Evolutionary conservation across 176 grass and related monocot species (phyloP).

Genomic region (bread wheat (Triticum aestivum)): IWGSC_CS_RefSeq_v2.1 NC_057800.1:577495581-577496080

Average conservation of each 20-base stretch:
- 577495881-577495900: slow-evolving; percentile 89
- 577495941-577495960: slow-evolving; percentile 6
- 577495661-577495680: slow-evolving; percentile 89
- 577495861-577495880: slow-evolving; percentile 93
- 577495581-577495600: slow-evolving; percentile 99
- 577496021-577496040: not conserved
- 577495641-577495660: slow-evolving; percentile 93
- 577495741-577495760: not conserved
- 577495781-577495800: not conserved
- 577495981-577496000: not conserved
- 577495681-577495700: slow-evolving; percentile 77
- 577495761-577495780: not conserved
- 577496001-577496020: not conserved
- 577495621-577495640: slow-evolving; percentile 90
- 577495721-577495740: not conserved
- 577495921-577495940: slow-evolving; percentile 55
- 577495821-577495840: slow-evolving; percentile 74
- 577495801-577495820: slow-evolving; percentile 48
- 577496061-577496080: not conserved
- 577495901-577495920: slow-evolving; percentile 56
- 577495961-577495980: slow-evolving; percentile 20
- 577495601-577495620: slow-evolving; percentile 92
- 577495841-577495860: slow-evolving; percentile 63
- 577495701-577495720: not conserved
- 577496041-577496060: not conserved